phyloP scores from a whole-genome alignment of 2,329 filamentous ascomycete species.

The Podosphaera fusca region DNA sequence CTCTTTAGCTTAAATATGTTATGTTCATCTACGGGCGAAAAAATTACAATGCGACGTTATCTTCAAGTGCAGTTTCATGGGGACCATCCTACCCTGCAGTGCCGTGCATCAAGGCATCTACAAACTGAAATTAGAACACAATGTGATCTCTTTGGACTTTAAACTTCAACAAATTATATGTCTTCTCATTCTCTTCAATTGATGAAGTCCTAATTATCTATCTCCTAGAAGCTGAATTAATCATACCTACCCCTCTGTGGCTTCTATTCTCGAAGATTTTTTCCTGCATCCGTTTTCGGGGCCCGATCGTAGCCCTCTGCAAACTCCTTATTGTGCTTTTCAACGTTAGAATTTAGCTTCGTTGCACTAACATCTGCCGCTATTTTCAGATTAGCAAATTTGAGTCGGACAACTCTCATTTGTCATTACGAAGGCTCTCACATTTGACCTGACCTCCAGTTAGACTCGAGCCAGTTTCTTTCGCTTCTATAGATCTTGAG shows the following conservation, averaged over 20 bases:
- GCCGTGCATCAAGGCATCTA: no score
- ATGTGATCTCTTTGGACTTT: no score
- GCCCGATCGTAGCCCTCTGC: slow-evolving; percentile 28
- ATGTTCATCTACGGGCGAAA: no score
- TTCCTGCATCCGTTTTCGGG: slow-evolving; percentile 19
- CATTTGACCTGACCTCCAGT: slow-evolving; percentile 10
- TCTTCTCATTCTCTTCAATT: no score
- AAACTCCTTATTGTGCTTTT: slow-evolving; percentile 34
- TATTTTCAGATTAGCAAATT: neutral
- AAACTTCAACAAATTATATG: no score
- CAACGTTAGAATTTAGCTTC: slow-evolving; percentile 30
- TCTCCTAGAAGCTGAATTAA: slow-evolving; percentile 1
- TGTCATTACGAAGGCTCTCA: slow-evolving; percentile 8
- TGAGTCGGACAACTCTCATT: slow-evolving; percentile 4
- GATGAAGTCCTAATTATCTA: neutral
- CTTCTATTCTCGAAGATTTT: slow-evolving; percentile 27
- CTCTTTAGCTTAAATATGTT: no score
- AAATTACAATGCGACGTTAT: no score
- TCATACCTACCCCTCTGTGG: neutral
- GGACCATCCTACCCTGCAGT: no score
- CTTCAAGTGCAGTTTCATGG: no score
- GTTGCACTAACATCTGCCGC: no score
- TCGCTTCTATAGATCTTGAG: slow-evolving; percentile 19
- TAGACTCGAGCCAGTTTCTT: slow-evolving; percentile 17
- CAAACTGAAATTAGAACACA: no score